A percentile compares a stretch with the other conserved stretches of the same genome.
phyloP scores from a whole-genome alignment of 2,329 filamentous ascomycete genomes.

The Sphaerostilbella broomeana region DNA sequence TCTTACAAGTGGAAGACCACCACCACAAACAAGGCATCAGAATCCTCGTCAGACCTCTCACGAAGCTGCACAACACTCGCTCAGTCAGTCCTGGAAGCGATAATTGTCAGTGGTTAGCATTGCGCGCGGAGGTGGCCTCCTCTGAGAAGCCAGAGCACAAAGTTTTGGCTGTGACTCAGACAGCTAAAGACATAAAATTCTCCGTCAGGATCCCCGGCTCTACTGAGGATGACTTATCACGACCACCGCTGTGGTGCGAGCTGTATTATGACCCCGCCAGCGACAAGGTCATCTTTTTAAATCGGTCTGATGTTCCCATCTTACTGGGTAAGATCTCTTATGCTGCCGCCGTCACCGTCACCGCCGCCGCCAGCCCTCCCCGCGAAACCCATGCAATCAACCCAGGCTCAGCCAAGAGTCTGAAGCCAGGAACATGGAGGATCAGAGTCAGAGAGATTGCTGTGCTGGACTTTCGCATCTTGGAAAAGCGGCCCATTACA shows the following conservation, averaged over 20 bases:
- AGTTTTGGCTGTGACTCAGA: slow-evolving; percentile 55
- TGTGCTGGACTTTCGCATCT: slow-evolving; percentile 51
- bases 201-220: slow-evolving; percentile 49
- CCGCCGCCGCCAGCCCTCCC: slow-evolving; percentile 30
- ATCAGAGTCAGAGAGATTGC: slow-evolving; percentile 44
- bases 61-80: slow-evolving; percentile 43
- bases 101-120: slow-evolving; percentile 50
- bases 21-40: slow-evolving; percentile 51
- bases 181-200: slow-evolving; percentile 53
- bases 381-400: slow-evolving; percentile 39
- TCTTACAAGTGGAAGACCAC: slow-evolving; percentile 44
- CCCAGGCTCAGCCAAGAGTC: slow-evolving; percentile 37
- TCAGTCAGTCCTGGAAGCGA: slow-evolving; percentile 51
- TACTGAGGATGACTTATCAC: slow-evolving; percentile 33
- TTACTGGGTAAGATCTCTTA: slow-evolving; percentile 41
- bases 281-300: slow-evolving; percentile 51
- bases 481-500: slow-evolving; percentile 46
- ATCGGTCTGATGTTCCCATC: slow-evolving; percentile 49
- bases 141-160: slow-evolving; percentile 48
- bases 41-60: slow-evolving; percentile 50
- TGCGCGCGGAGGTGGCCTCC: slow-evolving; percentile 48
- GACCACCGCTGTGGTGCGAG: slow-evolving; percentile 52
- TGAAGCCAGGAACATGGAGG: slow-evolving; percentile 51
- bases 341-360: slow-evolving; percentile 30
- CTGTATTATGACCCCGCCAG: slow-evolving; percentile 54